Conservation (phyloP, 345 rosid genomes). For the Rhodomyrtus tomentosa region DNA sequence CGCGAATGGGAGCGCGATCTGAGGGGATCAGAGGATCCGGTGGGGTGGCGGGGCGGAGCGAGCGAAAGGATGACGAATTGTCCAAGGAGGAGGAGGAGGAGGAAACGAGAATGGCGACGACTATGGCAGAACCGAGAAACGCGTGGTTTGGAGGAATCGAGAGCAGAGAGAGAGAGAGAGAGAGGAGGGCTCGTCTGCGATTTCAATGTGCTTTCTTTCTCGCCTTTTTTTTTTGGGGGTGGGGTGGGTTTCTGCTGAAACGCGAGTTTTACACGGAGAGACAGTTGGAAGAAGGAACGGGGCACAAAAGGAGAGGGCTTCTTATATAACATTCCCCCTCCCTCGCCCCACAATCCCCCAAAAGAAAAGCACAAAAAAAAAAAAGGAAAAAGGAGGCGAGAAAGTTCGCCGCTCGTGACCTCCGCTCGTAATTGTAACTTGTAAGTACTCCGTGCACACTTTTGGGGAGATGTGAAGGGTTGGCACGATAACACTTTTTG, state of each 20-base stretch:
- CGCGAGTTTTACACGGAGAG: constrained; percentile 56
- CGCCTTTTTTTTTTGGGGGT: neutral
- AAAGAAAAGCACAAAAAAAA: neutral
- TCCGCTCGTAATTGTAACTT: neutral
- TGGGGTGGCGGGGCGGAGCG: neutral
- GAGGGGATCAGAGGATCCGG: neutral
- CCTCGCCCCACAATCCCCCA: neutral
- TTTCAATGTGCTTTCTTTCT: neutral
- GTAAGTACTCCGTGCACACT: neutral
- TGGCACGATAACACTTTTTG: too few relatives aligned
- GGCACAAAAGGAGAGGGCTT: neutral
- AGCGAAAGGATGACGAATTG: neutral
- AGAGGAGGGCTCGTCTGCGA: neutral
- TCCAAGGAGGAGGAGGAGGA: neutral
- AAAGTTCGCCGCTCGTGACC: neutral
- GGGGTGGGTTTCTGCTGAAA: neutral
- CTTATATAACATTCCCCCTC: neutral
- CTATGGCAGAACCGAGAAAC: too few relatives aligned
- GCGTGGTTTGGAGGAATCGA: neutral
- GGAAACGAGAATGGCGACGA: neutral
- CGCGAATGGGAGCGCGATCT: neutral
- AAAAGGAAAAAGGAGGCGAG: fast-evolving
- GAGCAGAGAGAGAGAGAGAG: neutral
- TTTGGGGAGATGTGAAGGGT: too few relatives aligned
- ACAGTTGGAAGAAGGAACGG: constrained; percentile 24